Evolutionary conservation across 1,139 yeast genomes (phyloP).

Genomic region (Wickerhamomyces sp.): DNA sequence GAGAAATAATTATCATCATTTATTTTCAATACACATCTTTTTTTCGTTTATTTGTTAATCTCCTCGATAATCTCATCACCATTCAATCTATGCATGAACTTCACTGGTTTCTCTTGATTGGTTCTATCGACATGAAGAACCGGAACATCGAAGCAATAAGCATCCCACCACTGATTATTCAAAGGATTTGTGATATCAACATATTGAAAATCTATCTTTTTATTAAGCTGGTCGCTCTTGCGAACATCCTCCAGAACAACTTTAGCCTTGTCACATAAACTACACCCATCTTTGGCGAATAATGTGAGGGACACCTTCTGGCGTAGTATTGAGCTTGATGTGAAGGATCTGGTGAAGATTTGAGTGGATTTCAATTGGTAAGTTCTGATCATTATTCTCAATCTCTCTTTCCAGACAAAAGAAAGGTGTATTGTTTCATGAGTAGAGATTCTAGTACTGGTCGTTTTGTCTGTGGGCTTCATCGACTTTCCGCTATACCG

Average conservation of each 20-base stretch:
- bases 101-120: constrained; percentile 40
- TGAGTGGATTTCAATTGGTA: neutral
- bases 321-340: neutral
- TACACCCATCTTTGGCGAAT: constrained; percentile 76
- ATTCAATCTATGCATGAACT: constrained; percentile 74
- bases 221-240: constrained; percentile 17
- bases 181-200: constrained; percentile 68
- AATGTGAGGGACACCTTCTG: constrained; percentile 41
- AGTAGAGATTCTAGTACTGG: too few species aligned
- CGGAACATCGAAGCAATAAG: constrained; percentile 86
- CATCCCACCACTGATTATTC: constrained; percentile 72
- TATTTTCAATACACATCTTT: neutral
- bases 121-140: constrained; percentile 66
- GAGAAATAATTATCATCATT: too few species aligned
- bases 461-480: too few species aligned
- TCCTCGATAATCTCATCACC: constrained; percentile 53
- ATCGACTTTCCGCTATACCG: too few species aligned
- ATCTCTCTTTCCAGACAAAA: neutral
- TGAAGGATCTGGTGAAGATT: neutral
- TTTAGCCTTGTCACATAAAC: constrained; percentile 72
- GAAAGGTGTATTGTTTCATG: too few species aligned
- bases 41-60: constrained; percentile 24
- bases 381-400: constrained; percentile 4
- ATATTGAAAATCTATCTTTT: constrained; percentile 35
- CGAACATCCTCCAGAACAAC: constrained; percentile 42